phyloP scores from a whole-genome alignment of 2,329 filamentous ascomycete genomes.

The Graphilbum ipis-grandicollis region DNA sequence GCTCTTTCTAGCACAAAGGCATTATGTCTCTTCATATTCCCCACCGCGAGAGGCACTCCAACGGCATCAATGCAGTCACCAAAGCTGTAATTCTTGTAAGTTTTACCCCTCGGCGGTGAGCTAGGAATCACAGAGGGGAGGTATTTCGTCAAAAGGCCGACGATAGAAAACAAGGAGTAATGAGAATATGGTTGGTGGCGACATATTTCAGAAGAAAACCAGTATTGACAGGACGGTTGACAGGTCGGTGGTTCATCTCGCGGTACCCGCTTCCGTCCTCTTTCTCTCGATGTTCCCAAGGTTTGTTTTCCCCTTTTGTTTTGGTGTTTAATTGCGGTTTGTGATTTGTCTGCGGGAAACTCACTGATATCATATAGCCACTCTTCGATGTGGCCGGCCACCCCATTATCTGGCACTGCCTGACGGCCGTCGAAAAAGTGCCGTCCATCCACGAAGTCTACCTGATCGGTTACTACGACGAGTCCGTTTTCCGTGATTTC shows the following conservation, averaged over 20 bases:
- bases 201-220: no score
- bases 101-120: conserved; percentile 7
- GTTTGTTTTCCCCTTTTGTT: no score
- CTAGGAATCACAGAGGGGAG: no score
- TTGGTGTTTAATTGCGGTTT: no score
- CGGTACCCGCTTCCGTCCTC: conserved; percentile 86
- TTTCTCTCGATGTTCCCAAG: conserved; percentile 93
- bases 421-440: conserved; percentile 79
- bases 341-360: no score
- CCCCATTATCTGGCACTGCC: conserved; percentile 95
- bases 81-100: conserved; percentile 89
- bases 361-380: conserved; percentile 55
- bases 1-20: conserved; percentile 1
- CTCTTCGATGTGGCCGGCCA: conserved; percentile 97
- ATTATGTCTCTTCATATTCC: conserved; percentile 41
- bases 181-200: no score
- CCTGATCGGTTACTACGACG: conserved; percentile 98
- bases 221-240: no score
- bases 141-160: no score
- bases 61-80: conserved; percentile 43
- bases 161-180: no score
- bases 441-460: conserved; percentile 87
- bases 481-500: conserved; percentile 91
- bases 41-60: conserved; percentile 29
- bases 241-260: conserved; percentile 90